Evolutionary conservation across 306 rosid genomes (phyloP), one percentile per base, ranked within the genome.

Genomic region (Alnus glutinosa): DNA sequence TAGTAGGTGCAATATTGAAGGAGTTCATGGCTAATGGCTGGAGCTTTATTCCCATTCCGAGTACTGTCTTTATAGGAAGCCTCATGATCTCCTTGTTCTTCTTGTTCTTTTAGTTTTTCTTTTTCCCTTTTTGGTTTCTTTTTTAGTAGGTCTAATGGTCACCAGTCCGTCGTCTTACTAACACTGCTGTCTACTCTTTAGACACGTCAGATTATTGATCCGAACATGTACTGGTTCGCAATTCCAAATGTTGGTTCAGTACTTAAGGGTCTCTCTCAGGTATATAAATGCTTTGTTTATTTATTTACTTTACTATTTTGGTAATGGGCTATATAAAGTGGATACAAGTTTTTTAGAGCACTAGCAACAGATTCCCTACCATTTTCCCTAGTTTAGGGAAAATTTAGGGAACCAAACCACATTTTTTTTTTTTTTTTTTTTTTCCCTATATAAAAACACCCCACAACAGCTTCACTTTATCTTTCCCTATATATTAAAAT

Each of bases 141-240:
- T 62, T 15, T 36, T 9, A 36, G 39, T 5, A 4, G 63, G 23
- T 72, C 63, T 72, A 32, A 54, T 37, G 58, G 4, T 39, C 64
- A 52, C 59, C 37, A 47, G 58, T 55, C 51, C 8, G 49, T 9
- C 50, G 7, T 67, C 15, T 63, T 54, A 77, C 77, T 81, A 78
- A 83, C 77, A 47, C 36, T 80, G 34, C 9, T 67, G 8, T 82
- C 70, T 80, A 23, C 71, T 75, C 78, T 84, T 78, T 90, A 93
- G 98, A 91, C 88, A 77, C 91, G 96, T 75, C 96, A 95, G 78
- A 96, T 93, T 81, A 89, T 95, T 77, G 98, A 95, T 88, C 93
- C 87, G 74, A 90, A 83, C 87, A 83, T 85, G 85, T 90, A 93
- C 85, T 90, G 98, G 97, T 90, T 91, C 12, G 89, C 89, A 73